Conservation (phyloP, 164 flowering plant genomes). For the Pachysandra terminalis region DNA sequence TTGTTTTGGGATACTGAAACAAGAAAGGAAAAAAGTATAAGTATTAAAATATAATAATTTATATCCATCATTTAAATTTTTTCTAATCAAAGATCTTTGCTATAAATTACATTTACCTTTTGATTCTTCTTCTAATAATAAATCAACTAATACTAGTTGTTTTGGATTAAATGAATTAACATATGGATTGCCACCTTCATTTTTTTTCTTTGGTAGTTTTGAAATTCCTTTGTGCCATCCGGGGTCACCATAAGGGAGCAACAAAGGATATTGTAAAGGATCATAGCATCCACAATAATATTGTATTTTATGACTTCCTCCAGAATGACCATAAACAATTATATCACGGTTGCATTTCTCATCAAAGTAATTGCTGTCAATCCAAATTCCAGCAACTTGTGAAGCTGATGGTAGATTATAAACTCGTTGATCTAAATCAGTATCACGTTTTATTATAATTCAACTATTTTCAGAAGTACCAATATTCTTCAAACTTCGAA, state of each 20-base stretch:
- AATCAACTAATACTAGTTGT: too few species aligned
- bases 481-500: too few species aligned
- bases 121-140: too few species aligned
- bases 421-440: not conserved
- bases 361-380: not conserved
- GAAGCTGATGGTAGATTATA: not conserved
- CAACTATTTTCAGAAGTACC: not conserved
- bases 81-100: too few species aligned
- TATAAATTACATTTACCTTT: too few species aligned
- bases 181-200: not conserved
- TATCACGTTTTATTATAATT: not conserved
- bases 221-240: conserved; percentile 14
- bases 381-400: not conserved
- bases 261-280: conserved; percentile 14
- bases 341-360: not conserved
- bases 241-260: conserved; percentile 1
- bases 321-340: not conserved
- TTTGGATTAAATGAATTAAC: too few species aligned
- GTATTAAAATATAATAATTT: too few species aligned
- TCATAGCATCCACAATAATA: conserved; percentile 19
- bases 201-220: not conserved
- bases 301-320: not conserved
- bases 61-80: too few species aligned
- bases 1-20: too few species aligned
- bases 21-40: too few species aligned